A percentile compares a stretch with the other conserved stretches of the same genome.
Conservation (phyloP, 129 eudicot genomes). For the Chrysanthemum lavandulifolium region DNA sequence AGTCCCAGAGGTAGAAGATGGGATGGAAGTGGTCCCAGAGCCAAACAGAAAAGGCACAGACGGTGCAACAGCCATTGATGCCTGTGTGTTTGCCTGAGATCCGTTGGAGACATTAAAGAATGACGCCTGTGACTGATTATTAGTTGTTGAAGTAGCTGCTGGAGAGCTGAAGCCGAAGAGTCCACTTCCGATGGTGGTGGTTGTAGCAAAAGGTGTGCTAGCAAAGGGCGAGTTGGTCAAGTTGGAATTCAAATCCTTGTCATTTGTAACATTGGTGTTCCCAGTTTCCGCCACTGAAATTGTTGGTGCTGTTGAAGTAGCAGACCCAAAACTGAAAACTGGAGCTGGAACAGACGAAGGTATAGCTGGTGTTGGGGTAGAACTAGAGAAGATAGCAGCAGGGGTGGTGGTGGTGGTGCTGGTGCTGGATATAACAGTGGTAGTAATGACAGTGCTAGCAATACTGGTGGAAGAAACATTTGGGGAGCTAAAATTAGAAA, state of each 20-base stretch:
- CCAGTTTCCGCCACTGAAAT: slow-evolving; percentile 30
- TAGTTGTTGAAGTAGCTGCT: slow-evolving; percentile 29
- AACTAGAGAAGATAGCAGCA: slow-evolving; percentile 9
- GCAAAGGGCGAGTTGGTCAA: slow-evolving; percentile 29
- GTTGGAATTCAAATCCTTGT: slow-evolving; percentile 26
- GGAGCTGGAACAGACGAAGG: slow-evolving; percentile 26
- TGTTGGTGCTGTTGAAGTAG: slow-evolving; percentile 25
- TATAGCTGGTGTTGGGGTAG: slow-evolving; percentile 26
- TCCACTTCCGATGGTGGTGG: slow-evolving; percentile 13
- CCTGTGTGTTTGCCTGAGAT: slow-evolving; percentile 5
- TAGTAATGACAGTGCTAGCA: slow-evolving; percentile 16
- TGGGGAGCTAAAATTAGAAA: slow-evolving; percentile 28
- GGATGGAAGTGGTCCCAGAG: slow-evolving; percentile 24
- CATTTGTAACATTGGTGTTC: slow-evolving; percentile 27
- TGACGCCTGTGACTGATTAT: slow-evolving; percentile 26
- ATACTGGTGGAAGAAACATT: slow-evolving; percentile 16
- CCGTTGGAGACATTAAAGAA: too few relatives aligned
- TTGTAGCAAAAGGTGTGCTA: slow-evolving; percentile 30
- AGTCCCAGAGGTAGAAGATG: slow-evolving; percentile 26
- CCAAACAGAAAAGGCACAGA: slow-evolving; percentile 41
- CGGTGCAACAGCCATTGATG: slow-evolving; percentile 36
- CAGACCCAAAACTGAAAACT: slow-evolving; percentile 41
- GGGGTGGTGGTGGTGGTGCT: slow-evolving; percentile 27
- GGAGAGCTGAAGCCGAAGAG: slow-evolving; percentile 23
- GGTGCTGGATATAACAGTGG: slow-evolving; percentile 1